Percentiles rank a stretch among this genome's conserved stretches.
These are phyloP conservation scores for Leucogyrophana mollusca DNA, from an alignment of 768 basidiomycete species.

Conservation along the genomic window DNA sequence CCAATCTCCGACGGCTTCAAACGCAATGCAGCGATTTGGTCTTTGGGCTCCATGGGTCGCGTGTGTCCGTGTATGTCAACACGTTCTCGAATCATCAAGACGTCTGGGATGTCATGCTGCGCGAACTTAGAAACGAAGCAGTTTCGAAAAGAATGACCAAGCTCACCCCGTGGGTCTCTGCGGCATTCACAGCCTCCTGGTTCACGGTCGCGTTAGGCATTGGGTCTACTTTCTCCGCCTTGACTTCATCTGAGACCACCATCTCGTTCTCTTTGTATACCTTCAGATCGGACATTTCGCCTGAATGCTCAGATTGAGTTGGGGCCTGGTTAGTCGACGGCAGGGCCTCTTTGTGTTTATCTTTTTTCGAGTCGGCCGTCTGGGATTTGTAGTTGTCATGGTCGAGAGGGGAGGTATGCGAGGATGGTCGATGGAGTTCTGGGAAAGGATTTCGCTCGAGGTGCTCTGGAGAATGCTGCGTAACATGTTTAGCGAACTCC, in stretches of 20 bases:
- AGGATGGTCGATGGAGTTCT: constrained; percentile 33
- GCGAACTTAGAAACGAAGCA: background rate
- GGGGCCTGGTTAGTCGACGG: background rate
- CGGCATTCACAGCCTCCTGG: background rate
- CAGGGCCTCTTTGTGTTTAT: constrained; percentile 4
- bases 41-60: constrained; percentile 61
- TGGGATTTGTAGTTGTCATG: constrained; percentile 11
- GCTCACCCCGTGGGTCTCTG: background rate
- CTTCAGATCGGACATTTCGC: constrained; percentile 17
- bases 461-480: constrained; percentile 34
- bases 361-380: constrained; percentile 2
- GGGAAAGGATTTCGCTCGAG: constrained; percentile 48
- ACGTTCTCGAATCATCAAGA: constrained; percentile 68
- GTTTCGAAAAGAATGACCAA: too few relatives aligned
- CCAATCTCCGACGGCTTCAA: constrained; percentile 60
- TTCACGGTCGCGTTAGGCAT: background rate
- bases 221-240: constrained; percentile 16
- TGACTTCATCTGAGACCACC: constrained; percentile 17
- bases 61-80: constrained; percentile 59
- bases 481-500: constrained; percentile 55
- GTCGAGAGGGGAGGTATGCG: constrained; percentile 18
- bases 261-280: constrained; percentile 31
- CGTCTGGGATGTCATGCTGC: constrained; percentile 24
- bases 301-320: background rate
- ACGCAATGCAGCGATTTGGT: constrained; percentile 51